phyloP scores from a whole-genome alignment of 495 filamentous ascomycete genomes.

The Penicillium verhagenii region DNA sequence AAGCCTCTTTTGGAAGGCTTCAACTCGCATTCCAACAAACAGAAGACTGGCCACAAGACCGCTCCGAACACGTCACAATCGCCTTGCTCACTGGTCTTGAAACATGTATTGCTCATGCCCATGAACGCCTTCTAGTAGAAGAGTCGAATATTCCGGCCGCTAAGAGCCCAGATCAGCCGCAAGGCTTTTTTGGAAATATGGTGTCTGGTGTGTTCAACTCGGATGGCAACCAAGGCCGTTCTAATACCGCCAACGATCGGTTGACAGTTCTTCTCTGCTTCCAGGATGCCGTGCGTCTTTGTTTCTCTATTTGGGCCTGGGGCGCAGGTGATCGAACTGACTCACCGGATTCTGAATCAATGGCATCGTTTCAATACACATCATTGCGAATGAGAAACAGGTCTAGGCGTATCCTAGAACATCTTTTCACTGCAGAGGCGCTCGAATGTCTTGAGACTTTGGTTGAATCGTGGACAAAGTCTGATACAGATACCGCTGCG shows the following conservation, averaged over 20 bases:
- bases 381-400: conserved; percentile 87
- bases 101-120: conserved; percentile 80
- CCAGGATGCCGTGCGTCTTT: conserved; percentile 89
- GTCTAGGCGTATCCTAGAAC: conserved; percentile 82
- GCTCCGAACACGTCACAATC: conserved; percentile 54
- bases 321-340: conserved; percentile 61
- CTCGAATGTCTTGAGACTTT: conserved; percentile 91
- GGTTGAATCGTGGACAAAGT: conserved; percentile 73
- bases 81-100: conserved; percentile 85
- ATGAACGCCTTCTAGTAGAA: conserved; percentile 76
- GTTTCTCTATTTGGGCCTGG: conserved; percentile 96
- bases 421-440: conserved; percentile 91
- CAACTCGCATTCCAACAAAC: conserved; percentile 42
- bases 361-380: conserved; percentile 84
- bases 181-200: conserved; percentile 96
- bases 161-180: conserved; percentile 80
- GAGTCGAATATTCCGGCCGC: conserved; percentile 63
- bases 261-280: conserved; percentile 94
- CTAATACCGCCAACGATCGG: conserved; percentile 83
- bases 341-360: conserved; percentile 63
- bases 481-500: conserved; percentile 36
- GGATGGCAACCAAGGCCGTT: conserved; percentile 71
- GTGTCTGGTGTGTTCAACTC: conserved; percentile 87
- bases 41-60: conserved; percentile 44
- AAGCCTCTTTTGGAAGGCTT: conserved; percentile 65